phyloP scores from a whole-genome alignment of 768 basidiomycete genomes.

The Chiua virens region DNA sequence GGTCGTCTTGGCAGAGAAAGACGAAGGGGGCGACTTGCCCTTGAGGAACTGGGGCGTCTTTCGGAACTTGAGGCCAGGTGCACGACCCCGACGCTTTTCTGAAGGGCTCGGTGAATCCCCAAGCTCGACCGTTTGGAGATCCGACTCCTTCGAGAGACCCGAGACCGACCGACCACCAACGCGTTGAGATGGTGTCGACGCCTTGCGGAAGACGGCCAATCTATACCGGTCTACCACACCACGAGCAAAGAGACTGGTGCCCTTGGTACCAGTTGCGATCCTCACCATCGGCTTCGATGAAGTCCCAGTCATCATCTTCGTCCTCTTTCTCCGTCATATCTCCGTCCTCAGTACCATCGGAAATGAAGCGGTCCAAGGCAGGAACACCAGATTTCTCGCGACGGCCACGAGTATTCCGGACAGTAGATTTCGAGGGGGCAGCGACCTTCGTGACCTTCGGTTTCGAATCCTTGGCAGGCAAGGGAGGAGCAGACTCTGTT shows the following conservation, averaged over 20 bases:
- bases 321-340: constrained; percentile 42
- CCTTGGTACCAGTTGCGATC: constrained; percentile 80
- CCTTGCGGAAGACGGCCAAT: constrained; percentile 82
- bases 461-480: constrained; percentile 34
- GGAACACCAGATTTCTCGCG: constrained; percentile 83
- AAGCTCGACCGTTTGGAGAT: constrained; percentile 38
- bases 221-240: constrained; percentile 88
- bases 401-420: constrained; percentile 42
- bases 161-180: constrained; percentile 51
- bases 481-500: constrained; percentile 26
- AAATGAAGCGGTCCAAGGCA: constrained; percentile 73
- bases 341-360: constrained; percentile 48
- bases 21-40: constrained; percentile 59
- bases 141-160: constrained; percentile 57
- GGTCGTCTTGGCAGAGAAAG: constrained; percentile 35
- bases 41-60: constrained; percentile 75
- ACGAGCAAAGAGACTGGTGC: constrained; percentile 82
- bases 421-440: constrained; percentile 14
- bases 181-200: constrained; percentile 60
- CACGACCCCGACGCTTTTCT: constrained; percentile 64
- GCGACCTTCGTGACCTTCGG: constrained; percentile 24
- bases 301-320: constrained; percentile 88
- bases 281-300: constrained; percentile 81
- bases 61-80: constrained; percentile 67
- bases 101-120: constrained; percentile 47